Percentiles rank a stretch among this genome's conserved stretches.
phyloP scores from a whole-genome alignment of 352 stramenopile species.

The Pythium periplocum region DNA sequence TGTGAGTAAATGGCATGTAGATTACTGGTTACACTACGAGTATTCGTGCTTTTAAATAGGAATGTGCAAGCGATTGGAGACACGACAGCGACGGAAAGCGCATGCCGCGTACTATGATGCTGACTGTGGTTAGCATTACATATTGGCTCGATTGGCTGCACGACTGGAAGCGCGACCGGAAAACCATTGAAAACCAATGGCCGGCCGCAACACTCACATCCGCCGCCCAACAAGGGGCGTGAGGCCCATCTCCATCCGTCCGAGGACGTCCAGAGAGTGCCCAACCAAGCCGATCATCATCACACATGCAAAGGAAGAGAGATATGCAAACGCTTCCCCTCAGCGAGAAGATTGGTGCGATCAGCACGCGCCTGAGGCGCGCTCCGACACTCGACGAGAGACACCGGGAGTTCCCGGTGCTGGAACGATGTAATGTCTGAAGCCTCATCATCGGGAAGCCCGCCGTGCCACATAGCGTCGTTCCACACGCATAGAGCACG shows the following conservation, averaged over 20 bases:
- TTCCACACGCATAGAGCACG: too few species aligned
- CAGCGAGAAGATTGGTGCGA: constrained; percentile 73
- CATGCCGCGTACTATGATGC: constrained; percentile 81
- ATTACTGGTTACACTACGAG: too few species aligned
- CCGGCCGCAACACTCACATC: constrained; percentile 64
- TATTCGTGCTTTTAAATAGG: neutral
- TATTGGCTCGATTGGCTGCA: constrained; percentile 41
- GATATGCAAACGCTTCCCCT: constrained; percentile 29
- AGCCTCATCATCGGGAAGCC: constrained; percentile 17
- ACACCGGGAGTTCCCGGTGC: constrained; percentile 14
- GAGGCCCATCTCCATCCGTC: constrained; percentile 31
- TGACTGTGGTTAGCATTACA: constrained; percentile 24
- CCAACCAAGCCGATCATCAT: constrained; percentile 20
- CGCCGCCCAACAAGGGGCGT: constrained; percentile 15
- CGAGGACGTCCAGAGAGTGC: constrained; percentile 9
- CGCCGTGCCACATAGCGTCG: constrained; percentile 1
- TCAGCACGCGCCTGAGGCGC: constrained; percentile 70
- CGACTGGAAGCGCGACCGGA: constrained; percentile 47
- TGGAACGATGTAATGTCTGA: constrained; percentile 22
- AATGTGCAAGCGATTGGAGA: constrained; percentile 78
- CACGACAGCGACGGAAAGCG: constrained; percentile 59
- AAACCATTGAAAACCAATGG: constrained; percentile 79
- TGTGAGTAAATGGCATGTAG: too few species aligned
- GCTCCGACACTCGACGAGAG: constrained; percentile 41
- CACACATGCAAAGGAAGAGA: constrained; percentile 13